Conservation (phyloP, 2,329 filamentous ascomycete species). For the Botryotinia calthae region DNA sequence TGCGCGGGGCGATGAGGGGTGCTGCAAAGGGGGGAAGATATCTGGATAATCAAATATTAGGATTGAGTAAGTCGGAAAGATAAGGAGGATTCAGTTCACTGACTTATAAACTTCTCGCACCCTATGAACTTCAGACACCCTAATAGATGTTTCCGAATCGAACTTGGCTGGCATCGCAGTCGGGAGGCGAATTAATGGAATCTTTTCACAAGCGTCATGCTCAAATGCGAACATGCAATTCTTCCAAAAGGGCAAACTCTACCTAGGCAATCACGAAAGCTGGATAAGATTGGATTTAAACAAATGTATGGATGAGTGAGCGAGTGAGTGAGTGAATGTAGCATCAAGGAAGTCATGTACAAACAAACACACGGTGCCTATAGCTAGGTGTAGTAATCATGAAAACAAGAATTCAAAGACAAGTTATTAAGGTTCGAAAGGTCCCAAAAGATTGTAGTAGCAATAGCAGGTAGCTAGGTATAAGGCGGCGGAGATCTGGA, state of each 20-base stretch:
- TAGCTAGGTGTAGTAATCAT: neutral
- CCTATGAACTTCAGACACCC: conserved; percentile 8
- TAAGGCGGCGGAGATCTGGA: neutral
- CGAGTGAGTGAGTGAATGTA: neutral
- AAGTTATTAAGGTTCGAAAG: neutral
- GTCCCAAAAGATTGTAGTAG: neutral
- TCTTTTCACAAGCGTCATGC: neutral
- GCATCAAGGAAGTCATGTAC: neutral
- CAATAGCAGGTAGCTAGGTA: neutral
- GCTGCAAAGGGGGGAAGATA: conserved; percentile 13
- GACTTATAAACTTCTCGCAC: conserved; percentile 19
- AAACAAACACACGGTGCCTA: neutral
- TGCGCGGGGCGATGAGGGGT: neutral
- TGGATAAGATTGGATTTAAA: neutral
- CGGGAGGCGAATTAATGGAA: neutral
- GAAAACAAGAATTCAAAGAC: neutral
- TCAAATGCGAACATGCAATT: neutral
- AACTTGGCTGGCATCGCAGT: neutral
- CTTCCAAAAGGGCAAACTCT: neutral
- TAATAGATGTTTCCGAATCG: neutral
- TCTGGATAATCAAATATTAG: neutral
- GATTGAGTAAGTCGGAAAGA: neutral
- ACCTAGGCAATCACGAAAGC: neutral
- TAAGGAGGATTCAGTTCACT: neutral
- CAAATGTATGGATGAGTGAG: neutral